These are phyloP conservation scores for Trypanosoma caninum DNA, from an alignment of 208 protist genomes.

Conservation along the genomic window DNA sequence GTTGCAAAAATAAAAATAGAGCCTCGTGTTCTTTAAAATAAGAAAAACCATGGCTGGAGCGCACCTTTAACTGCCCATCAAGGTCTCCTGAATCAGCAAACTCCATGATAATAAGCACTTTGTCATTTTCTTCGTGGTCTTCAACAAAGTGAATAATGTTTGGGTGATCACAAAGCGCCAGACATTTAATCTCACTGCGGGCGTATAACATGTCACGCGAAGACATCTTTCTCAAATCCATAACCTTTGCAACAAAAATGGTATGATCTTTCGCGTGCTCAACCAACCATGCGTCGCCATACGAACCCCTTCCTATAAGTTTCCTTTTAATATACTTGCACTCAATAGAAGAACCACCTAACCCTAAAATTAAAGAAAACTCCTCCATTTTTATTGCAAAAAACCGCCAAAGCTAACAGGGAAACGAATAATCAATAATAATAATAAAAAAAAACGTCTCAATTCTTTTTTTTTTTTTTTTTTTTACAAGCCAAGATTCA, in stretches of 20 bases:
- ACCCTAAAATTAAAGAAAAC: conserved; percentile 44
- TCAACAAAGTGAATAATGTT: conserved; percentile 88
- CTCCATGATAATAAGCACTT: conserved; percentile 86
- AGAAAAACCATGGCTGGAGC: conserved; percentile 39
- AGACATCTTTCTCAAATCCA: conserved; percentile 86
- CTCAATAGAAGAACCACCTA: conserved; percentile 27
- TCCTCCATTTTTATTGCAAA: no score
- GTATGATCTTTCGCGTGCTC: conserved; percentile 48
- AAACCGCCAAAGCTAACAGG: no score
- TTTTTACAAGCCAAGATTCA: no score
- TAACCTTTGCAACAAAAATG: conserved; percentile 82
- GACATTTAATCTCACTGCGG: conserved; percentile 85
- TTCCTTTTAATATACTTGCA: conserved; percentile 81
- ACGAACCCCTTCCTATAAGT: conserved; percentile 80
- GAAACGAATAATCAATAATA: no score
- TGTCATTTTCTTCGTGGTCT: conserved; percentile 76
- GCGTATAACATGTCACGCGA: conserved; percentile 74
- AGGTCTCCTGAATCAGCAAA: conserved; percentile 86
- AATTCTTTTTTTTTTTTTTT: no score
- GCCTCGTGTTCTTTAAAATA: conserved; percentile 87
- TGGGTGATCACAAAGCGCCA: conserved; percentile 74
- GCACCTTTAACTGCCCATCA: conserved; percentile 76
- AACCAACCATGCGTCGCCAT: conserved; percentile 83
- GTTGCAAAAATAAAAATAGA: conserved; percentile 83
- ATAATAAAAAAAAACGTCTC: no score